A percentile compares a stretch with the other conserved stretches of the same genome.
Conservation (phyloP, 345 rosid species). For the Aquilaria sinensis region DNA sequence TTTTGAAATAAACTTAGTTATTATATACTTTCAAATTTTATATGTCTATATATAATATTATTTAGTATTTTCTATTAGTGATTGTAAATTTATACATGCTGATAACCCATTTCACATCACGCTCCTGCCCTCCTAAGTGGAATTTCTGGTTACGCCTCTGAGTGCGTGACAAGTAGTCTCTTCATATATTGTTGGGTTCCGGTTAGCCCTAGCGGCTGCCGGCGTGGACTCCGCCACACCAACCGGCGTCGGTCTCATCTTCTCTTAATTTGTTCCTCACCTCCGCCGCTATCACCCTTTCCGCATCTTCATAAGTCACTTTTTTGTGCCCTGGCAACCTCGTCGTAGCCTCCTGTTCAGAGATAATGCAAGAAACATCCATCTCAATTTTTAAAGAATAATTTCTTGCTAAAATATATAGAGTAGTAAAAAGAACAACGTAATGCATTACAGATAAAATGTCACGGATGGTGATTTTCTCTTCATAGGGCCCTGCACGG, state of each 20-base stretch:
- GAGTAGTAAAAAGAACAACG: not conserved
- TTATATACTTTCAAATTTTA: too few relatives aligned
- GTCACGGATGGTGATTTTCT: constrained; percentile 34
- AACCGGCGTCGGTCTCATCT: constrained; percentile 37
- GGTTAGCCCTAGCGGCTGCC: constrained; percentile 46
- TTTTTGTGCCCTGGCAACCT: constrained; percentile 35
- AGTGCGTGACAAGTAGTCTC: too few relatives aligned
- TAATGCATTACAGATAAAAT: constrained; percentile 29
- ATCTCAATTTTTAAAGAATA: too few relatives aligned
- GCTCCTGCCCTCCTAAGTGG: too few relatives aligned
- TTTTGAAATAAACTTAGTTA: too few relatives aligned
- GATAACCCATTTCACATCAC: too few relatives aligned
- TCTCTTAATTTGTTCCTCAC: constrained; percentile 29
- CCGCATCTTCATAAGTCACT: constrained; percentile 49
- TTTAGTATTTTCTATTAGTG: too few relatives aligned
- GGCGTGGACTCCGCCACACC: constrained; percentile 53
- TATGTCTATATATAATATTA: too few relatives aligned
- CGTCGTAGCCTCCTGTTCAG: constrained; percentile 34
- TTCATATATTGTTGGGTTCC: not conserved
- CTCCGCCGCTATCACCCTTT: constrained; percentile 43
- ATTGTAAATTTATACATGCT: too few relatives aligned
- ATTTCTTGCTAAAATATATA: too few relatives aligned
- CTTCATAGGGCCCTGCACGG: constrained; percentile 16
- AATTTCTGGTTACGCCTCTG: too few relatives aligned
- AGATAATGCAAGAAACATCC: not conserved